A percentile compares a stretch with the other conserved stretches of the same genome.
These are phyloP conservation scores for Phytophthora fragariae DNA, from an alignment of 352 stramenopile genomes.

Conservation along the genomic window DNA sequence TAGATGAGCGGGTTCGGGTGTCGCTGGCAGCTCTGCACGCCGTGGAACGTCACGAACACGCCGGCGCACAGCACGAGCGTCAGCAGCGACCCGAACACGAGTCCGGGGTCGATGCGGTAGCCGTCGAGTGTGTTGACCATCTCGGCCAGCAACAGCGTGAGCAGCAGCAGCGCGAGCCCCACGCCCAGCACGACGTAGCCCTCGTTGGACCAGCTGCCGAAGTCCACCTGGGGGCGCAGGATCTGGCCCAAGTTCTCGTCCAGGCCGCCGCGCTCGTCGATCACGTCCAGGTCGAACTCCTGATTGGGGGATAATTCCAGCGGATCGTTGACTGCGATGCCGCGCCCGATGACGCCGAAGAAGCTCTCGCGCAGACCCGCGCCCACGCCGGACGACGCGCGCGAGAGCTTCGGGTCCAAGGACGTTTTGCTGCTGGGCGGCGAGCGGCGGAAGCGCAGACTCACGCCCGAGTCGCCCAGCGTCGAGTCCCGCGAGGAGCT, in stretches of 20 bases:
- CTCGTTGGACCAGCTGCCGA: conserved; percentile 57
- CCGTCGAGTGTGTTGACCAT: conserved; percentile 72
- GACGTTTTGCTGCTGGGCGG: conserved; percentile 54
- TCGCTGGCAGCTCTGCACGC: conserved; percentile 75
- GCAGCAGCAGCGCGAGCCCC: conserved; percentile 50
- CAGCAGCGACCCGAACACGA: conserved; percentile 80
- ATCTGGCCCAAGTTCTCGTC: conserved; percentile 68
- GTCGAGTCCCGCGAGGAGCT: conserved; percentile 33
- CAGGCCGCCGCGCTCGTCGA: conserved; percentile 76
- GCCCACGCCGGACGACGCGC: conserved; percentile 50
- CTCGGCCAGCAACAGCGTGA: conserved; percentile 51
- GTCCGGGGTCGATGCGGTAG: conserved; percentile 79
- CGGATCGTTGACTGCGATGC: conserved; percentile 44
- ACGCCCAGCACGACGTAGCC: conserved; percentile 56
- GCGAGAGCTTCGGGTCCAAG: conserved; percentile 44
- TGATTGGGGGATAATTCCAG: conserved; percentile 68
- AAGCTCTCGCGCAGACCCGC: conserved; percentile 64
- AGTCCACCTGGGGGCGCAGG: conserved; percentile 52
- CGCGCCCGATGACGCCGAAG: conserved; percentile 51
- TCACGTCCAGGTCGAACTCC: conserved; percentile 81
- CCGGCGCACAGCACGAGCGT: conserved; percentile 74
- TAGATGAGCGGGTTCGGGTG: conserved; percentile 88
- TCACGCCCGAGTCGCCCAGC: conserved; percentile 27
- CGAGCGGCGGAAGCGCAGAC: conserved; percentile 40
- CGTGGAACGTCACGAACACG: conserved; percentile 84